Conservation (phyloP, 345 rosid genomes). For the Acer campestre region DNA sequence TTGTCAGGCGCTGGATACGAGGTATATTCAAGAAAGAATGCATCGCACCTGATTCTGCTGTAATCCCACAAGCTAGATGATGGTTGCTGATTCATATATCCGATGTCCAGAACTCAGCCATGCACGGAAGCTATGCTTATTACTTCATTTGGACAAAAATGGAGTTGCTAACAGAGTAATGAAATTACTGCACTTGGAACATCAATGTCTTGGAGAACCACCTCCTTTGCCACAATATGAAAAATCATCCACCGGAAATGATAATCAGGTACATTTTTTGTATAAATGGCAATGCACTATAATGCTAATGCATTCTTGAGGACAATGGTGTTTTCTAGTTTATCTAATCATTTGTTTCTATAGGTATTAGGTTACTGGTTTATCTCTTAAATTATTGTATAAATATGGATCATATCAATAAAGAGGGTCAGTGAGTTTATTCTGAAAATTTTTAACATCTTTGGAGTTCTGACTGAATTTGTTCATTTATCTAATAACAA, state of each 20-base stretch:
- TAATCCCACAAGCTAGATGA: slow-evolving; percentile 10
- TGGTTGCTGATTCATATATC: neutral
- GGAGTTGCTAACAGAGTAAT: slow-evolving; percentile 42
- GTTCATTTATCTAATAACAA: neutral
- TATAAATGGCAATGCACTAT: neutral
- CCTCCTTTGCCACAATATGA: slow-evolving; percentile 60
- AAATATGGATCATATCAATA: neutral
- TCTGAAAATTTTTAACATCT: neutral
- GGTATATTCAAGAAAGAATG: slow-evolving; percentile 27
- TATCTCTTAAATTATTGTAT: neutral
- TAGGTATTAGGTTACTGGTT: neutral
- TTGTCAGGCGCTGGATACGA: slow-evolving; percentile 40
- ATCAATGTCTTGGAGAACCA: slow-evolving; percentile 58
- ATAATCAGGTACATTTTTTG: neutral
- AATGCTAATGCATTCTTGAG: neutral
- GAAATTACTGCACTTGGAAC: slow-evolving; percentile 51
- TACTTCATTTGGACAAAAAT: neutral
- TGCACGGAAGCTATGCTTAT: neutral
- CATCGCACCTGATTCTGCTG: neutral
- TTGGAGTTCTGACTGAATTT: neutral
- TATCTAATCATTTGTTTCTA: neutral
- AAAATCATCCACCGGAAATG: neutral
- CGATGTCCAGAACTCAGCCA: slow-evolving; percentile 2
- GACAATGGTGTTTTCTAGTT: neutral
- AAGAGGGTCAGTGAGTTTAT: neutral